Base-by-base conservation (phyloP, 208 protist genomes). In the Crithidia sp. region DNA sequence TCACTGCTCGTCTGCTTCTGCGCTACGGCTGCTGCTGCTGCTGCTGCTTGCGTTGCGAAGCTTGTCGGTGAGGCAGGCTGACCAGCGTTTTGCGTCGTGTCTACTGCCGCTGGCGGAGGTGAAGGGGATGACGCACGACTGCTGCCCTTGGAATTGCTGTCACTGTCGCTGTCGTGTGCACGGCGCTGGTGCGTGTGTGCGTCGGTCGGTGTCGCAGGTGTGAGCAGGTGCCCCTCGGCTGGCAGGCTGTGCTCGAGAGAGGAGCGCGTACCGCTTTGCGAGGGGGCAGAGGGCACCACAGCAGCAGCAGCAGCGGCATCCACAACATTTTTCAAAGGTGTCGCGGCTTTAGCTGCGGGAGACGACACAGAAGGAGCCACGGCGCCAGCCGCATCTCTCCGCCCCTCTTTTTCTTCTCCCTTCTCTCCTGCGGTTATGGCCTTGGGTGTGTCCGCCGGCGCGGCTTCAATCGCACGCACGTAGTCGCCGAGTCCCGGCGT, bases 401-500 rank as follows among this genome's bases (percentile, higher is more conserved):
- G 3, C n/a, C 54, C 19, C 28, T 66, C 60, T 37, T 43, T 61
- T 40, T 13, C 52, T 12, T 56, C 41, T 28, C 28, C 28, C 28
- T 28, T 28, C 28, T 28, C 28, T 1, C 28, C 28, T 28, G 28
- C 28, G 28, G 28, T 28, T 28, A 28, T 28, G 28, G 28, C 28
- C 28, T 28, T 28, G 40, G 17, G 40, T 9, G 59, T 19, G 8
- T 44, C 65, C 7, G 16, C 60, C 63, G 7, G 79, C 75, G 47
- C 70, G 67, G 17, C 45, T 57, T 14, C 28, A 28, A 28, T 28
- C 28, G 28, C 28, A 28, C 28, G 28, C 28, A 90, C 59, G 66
- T 79, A 87, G 13, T 86, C 78, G 19, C 88, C 67, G 52, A 87
- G 44, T 3, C 72, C 74, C 16, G 80, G 58, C 4, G 45, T 66